Base-by-base conservation (phyloP, 768 basidiomycete genomes). In the Collybia sordida region DNA sequence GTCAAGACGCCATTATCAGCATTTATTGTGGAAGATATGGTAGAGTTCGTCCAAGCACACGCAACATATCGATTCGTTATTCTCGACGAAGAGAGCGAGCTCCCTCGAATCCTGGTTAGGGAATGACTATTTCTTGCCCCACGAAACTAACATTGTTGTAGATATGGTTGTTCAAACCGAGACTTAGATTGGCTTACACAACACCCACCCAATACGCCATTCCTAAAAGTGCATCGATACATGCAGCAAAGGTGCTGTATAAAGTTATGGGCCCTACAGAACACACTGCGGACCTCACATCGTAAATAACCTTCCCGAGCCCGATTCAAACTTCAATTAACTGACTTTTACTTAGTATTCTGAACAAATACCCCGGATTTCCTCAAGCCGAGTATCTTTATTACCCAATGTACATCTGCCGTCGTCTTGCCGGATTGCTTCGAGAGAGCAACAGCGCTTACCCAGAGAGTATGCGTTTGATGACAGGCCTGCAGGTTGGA, bases 81-180 rank as follows among this genome's bases (percentile, higher is more conserved):
- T 25, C 73, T 82, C 14, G 95, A 97, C 51, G 93, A 95, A 56
- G 93, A 96, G 60, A 82, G 87, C 23, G 90, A 92, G 52, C 79
- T 75, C 22, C 83, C 89, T 3, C 75, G 87, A 46, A 77, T 98
- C 12, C 71, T 97, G 54, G 93, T 97, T 47, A 51, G 88, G 72
- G 5, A 22, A 43, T 36, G 22, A 31, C 31, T 14, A 11, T 12
- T 11, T 12, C 9, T 12, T 4, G 2, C 9, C 1, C 44, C 37
- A 6, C 40, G 28, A 12, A 36, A 36, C 51, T 51, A 42, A 39
- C 38, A 22, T 19, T 14, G 21, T 17, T 44, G 15, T 61, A 95
- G 93, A 76, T 98, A 18, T 98, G 96, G 95, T 64, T 98, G 18
- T 97, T 98, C 79, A 97, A 95, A 66, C 93, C 94, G 0, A 85